Evolutionary conservation across 2,329 filamentous ascomycete genomes (phyloP), one percentile per base, ranked within the genome.

Genomic region (Colletotrichum musicola): DNA sequence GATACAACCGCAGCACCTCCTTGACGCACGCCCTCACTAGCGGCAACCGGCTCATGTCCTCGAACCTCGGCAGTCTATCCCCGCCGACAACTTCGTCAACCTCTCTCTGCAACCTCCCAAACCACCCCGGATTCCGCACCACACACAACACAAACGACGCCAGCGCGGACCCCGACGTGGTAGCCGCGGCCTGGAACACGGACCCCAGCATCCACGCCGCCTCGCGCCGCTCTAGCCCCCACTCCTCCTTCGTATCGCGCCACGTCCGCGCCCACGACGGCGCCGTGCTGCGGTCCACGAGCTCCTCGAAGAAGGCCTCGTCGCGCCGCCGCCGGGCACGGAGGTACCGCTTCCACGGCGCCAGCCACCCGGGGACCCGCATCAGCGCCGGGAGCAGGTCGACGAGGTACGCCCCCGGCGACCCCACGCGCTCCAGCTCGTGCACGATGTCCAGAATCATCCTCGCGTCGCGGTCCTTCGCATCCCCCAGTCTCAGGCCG

Each of bases 1-100:
- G 84, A 53, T 85, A 79, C 83, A 84, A 88, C 12, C 86, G 80
- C 18, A 87, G 77, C 0, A 81, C 79, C 74, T 88, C 78, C 63
- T 73, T 80, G 62, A 82, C 77, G 16, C 79, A 75, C 6, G 81
- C 81, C n/a, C 80, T 75, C 6, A 81, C 74, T 2, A 77, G 75
- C 5, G 81, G 81, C 35, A 83, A 71, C 4, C 75, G 75, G 2
- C 77, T 73, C 62, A 80, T 77, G 60, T 83, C 81, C 12, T 74
- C 64, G 47, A 80, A 76, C 7, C 62, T 73, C 0, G 81, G 80
- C 50, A 82, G 64, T 9, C 79, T 74, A n/a, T 77, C 76, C 1
- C 42, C 10, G 12, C 79, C 80, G 44, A 78, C 77, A 3, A 81
- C 77, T 5, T 72, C 67, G 69, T 83, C 81, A 7, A 84, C 72